Conservation (phyloP, 768 basidiomycete species). For the Phanerochaete sordida region DNA sequence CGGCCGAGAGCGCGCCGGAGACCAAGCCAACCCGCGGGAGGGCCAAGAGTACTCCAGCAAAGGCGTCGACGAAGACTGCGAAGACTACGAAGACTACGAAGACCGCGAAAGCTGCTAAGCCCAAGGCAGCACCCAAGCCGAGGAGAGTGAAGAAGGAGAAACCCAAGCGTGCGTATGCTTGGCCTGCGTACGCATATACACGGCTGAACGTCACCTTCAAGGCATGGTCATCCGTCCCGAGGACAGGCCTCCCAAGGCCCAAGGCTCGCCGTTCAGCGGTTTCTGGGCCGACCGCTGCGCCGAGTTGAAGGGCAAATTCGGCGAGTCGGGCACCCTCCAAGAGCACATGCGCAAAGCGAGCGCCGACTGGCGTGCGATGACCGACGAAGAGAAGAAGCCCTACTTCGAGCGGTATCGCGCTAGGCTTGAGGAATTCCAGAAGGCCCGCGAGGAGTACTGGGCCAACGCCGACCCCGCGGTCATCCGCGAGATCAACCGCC, state of each 20-base stretch:
- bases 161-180: neutral
- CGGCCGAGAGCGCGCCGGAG: neutral
- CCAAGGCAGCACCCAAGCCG: neutral
- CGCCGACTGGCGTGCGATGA: neutral
- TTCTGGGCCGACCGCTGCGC: neutral
- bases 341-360: neutral
- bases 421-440: neutral
- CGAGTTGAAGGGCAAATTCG: neutral
- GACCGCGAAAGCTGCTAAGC: neutral
- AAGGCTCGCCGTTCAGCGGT: neutral
- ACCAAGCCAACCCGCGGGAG: neutral
- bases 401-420: neutral
- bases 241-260: constrained; percentile 7
- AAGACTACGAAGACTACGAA: neutral
- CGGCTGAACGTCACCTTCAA: neutral
- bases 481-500: neutral
- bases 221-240: neutral
- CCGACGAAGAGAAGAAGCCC: neutral
- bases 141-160: neutral
- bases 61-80: constrained; percentile 3
- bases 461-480: neutral
- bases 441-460: neutral
- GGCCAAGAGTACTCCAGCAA: neutral
- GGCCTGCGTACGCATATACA: neutral
- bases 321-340: neutral